A percentile compares a stretch with the other conserved stretches of the same genome.
These are phyloP conservation scores for Nakaseomyces kungkrabaensis DNA, from an alignment of 1,139 yeast genomes.

Conservation along the genomic window DNA sequence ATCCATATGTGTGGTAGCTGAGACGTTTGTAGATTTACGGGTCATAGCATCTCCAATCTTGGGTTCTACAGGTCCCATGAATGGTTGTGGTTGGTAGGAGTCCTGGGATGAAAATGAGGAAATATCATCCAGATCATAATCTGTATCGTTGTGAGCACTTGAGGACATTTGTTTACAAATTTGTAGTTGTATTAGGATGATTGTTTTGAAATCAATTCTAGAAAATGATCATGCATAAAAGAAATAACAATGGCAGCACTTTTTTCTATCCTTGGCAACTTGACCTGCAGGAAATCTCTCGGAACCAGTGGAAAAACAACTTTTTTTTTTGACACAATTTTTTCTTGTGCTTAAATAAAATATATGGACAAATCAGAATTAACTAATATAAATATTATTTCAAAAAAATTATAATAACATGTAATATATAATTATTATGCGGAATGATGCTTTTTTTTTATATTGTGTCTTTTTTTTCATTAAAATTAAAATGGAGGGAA, in stretches of 20 bases:
- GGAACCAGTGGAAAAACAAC: neutral
- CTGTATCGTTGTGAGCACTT: neutral
- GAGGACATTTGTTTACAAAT: neutral
- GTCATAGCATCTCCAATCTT: neutral
- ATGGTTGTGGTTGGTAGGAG: constrained; percentile 23
- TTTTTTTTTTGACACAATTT: too few relatives aligned
- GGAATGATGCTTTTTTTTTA: neutral
- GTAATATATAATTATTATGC: neutral
- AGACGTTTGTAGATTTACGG: constrained; percentile 4
- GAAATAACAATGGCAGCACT: too few relatives aligned
- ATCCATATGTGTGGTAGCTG: neutral
- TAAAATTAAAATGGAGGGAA: too few relatives aligned
- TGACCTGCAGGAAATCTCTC: neutral
- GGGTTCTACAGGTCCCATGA: constrained; percentile 11
- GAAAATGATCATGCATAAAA: too few relatives aligned
- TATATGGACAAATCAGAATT: too few relatives aligned
- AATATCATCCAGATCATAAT: constrained; percentile 18
- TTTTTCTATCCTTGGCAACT: too few relatives aligned
- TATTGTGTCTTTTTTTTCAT: too few relatives aligned
- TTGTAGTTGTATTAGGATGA: too few relatives aligned
- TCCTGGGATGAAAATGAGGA: constrained; percentile 23
- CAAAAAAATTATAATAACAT: too few relatives aligned
- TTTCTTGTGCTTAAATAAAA: too few relatives aligned
- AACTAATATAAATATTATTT: too few relatives aligned
- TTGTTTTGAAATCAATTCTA: too few relatives aligned